Evolutionary conservation across 202 grass and related monocot genomes (phyloP).

Genomic region (Saccharum hybrid): DNA sequence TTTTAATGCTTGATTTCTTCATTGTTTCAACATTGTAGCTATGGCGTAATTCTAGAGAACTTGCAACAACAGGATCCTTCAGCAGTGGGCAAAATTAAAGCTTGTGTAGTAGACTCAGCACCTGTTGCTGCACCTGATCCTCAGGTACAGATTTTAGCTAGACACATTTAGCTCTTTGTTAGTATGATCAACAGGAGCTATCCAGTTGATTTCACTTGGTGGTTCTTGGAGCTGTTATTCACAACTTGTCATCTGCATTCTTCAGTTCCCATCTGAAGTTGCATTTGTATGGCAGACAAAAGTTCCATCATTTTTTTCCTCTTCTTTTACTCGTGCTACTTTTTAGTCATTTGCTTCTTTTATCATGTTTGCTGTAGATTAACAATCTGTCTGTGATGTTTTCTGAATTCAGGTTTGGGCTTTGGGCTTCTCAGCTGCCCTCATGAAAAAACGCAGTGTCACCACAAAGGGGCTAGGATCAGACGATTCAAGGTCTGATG

Average conservation of each 20-base stretch:
- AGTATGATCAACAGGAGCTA: not conserved
- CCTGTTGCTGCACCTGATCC: conserved; percentile 88
- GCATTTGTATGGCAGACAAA: not conserved
- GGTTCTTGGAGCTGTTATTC: not conserved
- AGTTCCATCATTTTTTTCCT: not conserved
- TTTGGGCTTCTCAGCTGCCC: conserved; percentile 89
- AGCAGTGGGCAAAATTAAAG: conserved; percentile 80
- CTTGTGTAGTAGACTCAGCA: conserved; percentile 82
- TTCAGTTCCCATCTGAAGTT: not conserved
- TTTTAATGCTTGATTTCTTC: not conserved
- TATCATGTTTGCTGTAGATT: conserved; percentile 7
- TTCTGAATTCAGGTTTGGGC: conserved; percentile 79
- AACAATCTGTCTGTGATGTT: not conserved
- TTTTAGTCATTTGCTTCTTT: not conserved
- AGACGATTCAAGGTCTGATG: conserved; percentile 42
- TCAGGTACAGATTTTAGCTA: conserved; percentile 58
- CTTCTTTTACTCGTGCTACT: not conserved
- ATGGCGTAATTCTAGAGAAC: conserved; percentile 88
- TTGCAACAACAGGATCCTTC: conserved; percentile 65
- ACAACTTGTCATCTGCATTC: not conserved
- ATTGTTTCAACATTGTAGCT: conserved; percentile 50
- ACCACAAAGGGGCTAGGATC: conserved; percentile 57
- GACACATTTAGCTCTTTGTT: not conserved
- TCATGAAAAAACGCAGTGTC: conserved; percentile 82
- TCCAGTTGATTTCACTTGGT: conserved; percentile 14